A percentile compares a stretch with the other conserved stretches of the same genome.
Evolutionary conservation across 2,329 filamentous ascomycete species (phyloP).

Genomic region (Acrodontium crateriforme): DNA sequence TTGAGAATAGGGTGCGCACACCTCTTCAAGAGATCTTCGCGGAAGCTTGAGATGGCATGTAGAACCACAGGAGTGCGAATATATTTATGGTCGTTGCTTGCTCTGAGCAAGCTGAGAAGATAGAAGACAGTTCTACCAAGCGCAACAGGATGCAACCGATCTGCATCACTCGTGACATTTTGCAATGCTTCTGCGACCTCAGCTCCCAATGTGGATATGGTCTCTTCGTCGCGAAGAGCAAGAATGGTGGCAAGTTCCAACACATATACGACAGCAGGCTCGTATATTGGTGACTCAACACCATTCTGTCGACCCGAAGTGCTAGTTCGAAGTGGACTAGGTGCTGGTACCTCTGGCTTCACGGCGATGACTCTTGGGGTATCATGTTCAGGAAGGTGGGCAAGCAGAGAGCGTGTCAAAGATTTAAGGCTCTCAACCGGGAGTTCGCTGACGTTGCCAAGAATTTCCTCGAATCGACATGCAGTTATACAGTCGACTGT

Average conservation of each 20-base stretch:
- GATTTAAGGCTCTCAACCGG: constrained; percentile 44
- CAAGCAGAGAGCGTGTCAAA: constrained; percentile 60
- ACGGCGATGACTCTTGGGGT: constrained; percentile 73
- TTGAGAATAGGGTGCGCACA: constrained; percentile 63
- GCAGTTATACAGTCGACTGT: constrained; percentile 89
- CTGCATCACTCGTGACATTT: constrained; percentile 63
- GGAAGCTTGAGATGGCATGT: constrained; percentile 79
- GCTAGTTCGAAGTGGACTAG: constrained; percentile 44
- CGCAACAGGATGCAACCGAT: constrained; percentile 67
- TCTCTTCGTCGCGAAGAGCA: constrained; percentile 60
- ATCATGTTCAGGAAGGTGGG: constrained; percentile 68
- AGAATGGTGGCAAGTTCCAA: constrained; percentile 79
- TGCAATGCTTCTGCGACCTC: constrained; percentile 69
- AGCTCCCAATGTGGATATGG: constrained; percentile 60
- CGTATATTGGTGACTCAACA: constrained; percentile 53
- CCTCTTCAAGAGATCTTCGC: constrained; percentile 61
- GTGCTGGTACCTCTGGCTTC: constrained; percentile 65
- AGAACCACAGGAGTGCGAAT: constrained; percentile 83
- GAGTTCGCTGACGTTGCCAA: constrained; percentile 65
- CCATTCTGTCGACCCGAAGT: constrained; percentile 38
- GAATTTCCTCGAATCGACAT: constrained; percentile 70
- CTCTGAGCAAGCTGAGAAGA: constrained; percentile 63
- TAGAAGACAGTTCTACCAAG: constrained; percentile 79
- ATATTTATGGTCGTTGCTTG: constrained; percentile 82
- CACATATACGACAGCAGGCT: constrained; percentile 78